Evolutionary conservation across 2,329 filamentous ascomycete genomes (phyloP), one percentile per base, ranked within the genome.

Genomic region (Aspergillus niger): DNA sequence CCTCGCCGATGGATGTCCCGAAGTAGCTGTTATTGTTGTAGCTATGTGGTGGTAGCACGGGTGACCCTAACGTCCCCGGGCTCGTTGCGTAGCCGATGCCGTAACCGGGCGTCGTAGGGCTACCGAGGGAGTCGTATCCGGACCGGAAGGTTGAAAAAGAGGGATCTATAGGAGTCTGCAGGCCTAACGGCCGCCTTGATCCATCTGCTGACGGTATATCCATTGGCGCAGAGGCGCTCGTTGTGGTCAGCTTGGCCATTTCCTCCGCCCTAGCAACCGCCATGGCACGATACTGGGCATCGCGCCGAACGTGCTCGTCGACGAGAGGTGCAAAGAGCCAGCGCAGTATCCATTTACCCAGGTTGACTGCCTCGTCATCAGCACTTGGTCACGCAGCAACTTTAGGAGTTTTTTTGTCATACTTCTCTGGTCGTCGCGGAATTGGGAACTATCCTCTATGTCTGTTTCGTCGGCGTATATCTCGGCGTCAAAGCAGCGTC

Each of bases 401-500:
- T 7, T 26, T 52, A 2, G 8, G 75, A 7, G n/a, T n/a, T n/a
- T 30, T 50, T 7, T 28, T 22, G 47, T 4, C 88, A 72, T 84
- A 94, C 91, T 96, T 79, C 95, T 87, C 78, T 98, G 94, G 69
- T 99, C 95, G 69, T 98, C 94, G 59, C 90, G 84, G 71, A 97
- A 97, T 11, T 93, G 89, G 17, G 90, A 81, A n/a, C 86, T 81
- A 63, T 92, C 89, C 10, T 90, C 85, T 57, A 94, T 68, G 43
- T 88, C 82, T 38, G 96, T 80, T 76, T 98, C 93, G 73, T 99
- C 95, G 1, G 92, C 94, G 74, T 99, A 99, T 76, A 97, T 90
- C 72, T 99, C 95, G 15, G 93, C 95, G 76, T 99, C 95, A 69
- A 99, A 99, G 74, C 93, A 97, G 68, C 96, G 96, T 70, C 95